Base-by-base conservation (phyloP, 768 basidiomycete genomes). In the Naganishia vishniacii region DNA sequence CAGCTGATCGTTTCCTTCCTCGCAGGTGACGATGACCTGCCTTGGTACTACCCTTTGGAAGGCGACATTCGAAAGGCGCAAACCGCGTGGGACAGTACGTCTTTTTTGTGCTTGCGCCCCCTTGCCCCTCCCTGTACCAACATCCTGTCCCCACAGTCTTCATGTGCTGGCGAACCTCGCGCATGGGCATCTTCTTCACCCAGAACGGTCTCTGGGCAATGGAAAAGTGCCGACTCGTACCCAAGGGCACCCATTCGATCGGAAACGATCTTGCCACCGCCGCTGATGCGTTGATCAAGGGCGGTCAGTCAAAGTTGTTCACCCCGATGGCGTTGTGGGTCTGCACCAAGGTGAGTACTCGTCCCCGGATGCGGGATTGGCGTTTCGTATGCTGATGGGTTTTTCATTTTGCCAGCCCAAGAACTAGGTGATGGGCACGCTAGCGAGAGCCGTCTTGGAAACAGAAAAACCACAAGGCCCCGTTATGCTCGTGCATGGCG, bases 1-100 rank as follows among this genome's bases (percentile, higher is more conserved):
- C 23, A 34, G 28, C 44, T 41, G 31, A 6, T 15, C 34, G 8
- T 37, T 37, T 42, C 7, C 9, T 8, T 8, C 7, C 9, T 8
- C 6, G 18, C 45, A 74, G 76, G 70, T 59, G 59, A 65, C 37
- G 75, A 76, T 67, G 67, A 67, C 16, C 66, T 78, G 47, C 84
- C 86, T 0, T 99, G 95, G 95, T 99, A 93, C 79, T 98, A 97
- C 78, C 92, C 93, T 0, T 82, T 98, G 28, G 92, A 95, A 78
- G 94, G 95, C 67, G 90, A 99, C 77, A 82, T 95, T 67, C 72
- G 79, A 67, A 95, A 97, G 79, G 88, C 91, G 1, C 94, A 99
- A 80, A 97, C 93, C 1, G 73, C 84, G 37, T 95, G 91, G 89
- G 95, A 97, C 76, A 85, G 76, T 77, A 46, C 58, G 34, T 49